Conservation (phyloP, 176 grass and related monocot genomes). For the Eragrostis nindensis region DNA sequence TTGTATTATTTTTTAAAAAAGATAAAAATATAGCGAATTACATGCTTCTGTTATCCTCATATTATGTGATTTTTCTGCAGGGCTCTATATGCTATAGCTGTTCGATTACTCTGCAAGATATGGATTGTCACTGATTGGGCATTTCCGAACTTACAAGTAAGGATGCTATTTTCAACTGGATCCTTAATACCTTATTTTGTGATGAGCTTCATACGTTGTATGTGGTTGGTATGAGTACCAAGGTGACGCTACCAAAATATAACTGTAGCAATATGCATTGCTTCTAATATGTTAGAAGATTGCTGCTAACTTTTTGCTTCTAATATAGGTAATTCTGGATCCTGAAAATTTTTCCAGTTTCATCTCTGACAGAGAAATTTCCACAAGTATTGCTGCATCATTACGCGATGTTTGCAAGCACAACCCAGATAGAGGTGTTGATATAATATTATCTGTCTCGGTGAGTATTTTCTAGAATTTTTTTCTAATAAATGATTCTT, state of each 20-base stretch:
- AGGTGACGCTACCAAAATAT: slow-evolving; percentile 18
- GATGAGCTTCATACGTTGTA: slow-evolving; percentile 18
- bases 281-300: slow-evolving; percentile 12
- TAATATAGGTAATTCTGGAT: slow-evolving; percentile 77
- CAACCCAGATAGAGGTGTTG: slow-evolving; percentile 94
- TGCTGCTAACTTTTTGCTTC: slow-evolving; percentile 43
- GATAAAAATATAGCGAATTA: background rate
- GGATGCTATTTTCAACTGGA: slow-evolving; percentile 42
- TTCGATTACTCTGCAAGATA: slow-evolving; percentile 90
- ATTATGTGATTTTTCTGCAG: slow-evolving; percentile 44
- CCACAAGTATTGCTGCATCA: slow-evolving; percentile 77
- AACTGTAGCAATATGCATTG: background rate
- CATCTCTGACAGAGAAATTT: slow-evolving; percentile 66
- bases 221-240: background rate
- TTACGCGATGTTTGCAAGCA: slow-evolving; percentile 91
- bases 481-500: background rate
- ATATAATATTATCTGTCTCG: slow-evolving; percentile 85
- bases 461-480: slow-evolving; percentile 51
- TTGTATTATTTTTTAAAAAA: no score
- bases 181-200: slow-evolving; percentile 31
- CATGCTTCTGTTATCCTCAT: background rate
- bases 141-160: slow-evolving; percentile 95
- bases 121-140: slow-evolving; percentile 76
- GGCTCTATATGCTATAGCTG: slow-evolving; percentile 65
- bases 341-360: slow-evolving; percentile 65